Base-by-base conservation (phyloP, 495 filamentous ascomycete genomes). In the Talaromyces thailandensis region DNA sequence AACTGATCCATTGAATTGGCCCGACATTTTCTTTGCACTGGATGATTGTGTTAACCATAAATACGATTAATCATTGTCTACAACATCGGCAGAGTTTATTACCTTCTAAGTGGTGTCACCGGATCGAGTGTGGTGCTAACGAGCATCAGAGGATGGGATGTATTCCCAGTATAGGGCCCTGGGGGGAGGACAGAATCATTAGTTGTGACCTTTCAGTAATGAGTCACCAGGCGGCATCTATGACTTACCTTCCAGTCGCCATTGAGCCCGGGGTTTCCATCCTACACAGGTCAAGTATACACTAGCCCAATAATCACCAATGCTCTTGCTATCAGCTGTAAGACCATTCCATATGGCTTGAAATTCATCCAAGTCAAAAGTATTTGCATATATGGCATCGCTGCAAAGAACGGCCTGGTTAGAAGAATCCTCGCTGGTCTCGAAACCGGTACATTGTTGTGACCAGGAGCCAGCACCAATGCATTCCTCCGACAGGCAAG, bases 371-470 rank as follows among this genome's bases (percentile, higher is more conserved):
- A 76, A 61, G 4, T 76, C 78, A 2, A 74, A 64, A 2, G 67
- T 66, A 6, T 71, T 71, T 60, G 83, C 65, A 16, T 74, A 75
- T 28, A 78, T 76, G 0, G 79, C 79, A 68, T 92, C 89, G 0
- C 81, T 73, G 65, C 89, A 92, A 1, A 86, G 70, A 45, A 92
- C 85, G 3, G 85, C 84, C 16, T 76, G 65, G 9, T 72, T 79
- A 0, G 82, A 80, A 43, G 75, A 75, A 0, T 67, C 40, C 18
- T 68, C 66, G 40, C 75, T 76, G 31, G 75, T 66, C n/a, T 63
- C 83, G 71, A 63, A 63, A 2, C 60, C 73, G 4, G 76, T 79
- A 51, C 75, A 82, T 62, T 73, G 74, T 1, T 72, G 67, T 2
- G 78, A 74, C 73, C 70, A 77, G 0, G 73, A 71, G 1, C 75